A percentile compares a stretch with the other conserved stretches of the same genome.
Evolutionary conservation across 768 basidiomycete species (phyloP).

Genomic region (Hypholoma sublateritium): DNA sequence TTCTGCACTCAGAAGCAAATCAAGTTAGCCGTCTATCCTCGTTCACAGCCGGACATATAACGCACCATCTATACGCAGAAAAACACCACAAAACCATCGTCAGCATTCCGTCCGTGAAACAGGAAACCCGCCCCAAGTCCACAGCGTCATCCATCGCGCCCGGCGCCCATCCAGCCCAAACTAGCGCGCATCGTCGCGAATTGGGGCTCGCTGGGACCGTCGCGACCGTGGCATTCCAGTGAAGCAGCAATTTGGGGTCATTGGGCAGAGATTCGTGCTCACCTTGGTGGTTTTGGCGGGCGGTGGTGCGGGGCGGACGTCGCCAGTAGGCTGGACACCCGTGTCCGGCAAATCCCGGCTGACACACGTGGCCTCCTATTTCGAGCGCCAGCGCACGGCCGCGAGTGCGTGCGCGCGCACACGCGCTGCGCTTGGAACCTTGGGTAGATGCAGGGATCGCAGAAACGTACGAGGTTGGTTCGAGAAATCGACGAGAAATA

Average conservation of each 20-base stretch:
- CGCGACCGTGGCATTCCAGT: slow-evolving; percentile 11
- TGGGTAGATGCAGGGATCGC: too few relatives aligned
- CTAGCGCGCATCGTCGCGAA: slow-evolving; percentile 34
- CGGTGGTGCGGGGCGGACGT: slow-evolving; percentile 17
- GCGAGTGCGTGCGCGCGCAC: not conserved
- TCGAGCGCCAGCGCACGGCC: not conserved
- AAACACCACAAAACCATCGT: slow-evolving; percentile 13
- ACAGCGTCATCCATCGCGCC: slow-evolving; percentile 35
- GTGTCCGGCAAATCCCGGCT: slow-evolving; percentile 17
- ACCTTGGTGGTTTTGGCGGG: slow-evolving; percentile 60
- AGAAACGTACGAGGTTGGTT: too few relatives aligned
- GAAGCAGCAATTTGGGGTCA: slow-evolving; percentile 10
- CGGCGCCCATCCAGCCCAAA: slow-evolving; percentile 48
- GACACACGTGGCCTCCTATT: slow-evolving; percentile 10
- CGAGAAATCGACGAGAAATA: too few relatives aligned
- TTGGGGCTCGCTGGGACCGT: slow-evolving; percentile 16
- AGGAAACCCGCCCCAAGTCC: not conserved
- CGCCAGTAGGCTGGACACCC: slow-evolving; percentile 6
- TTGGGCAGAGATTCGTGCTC: slow-evolving; percentile 38
- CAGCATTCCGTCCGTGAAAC: slow-evolving; percentile 10
- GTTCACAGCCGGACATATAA: slow-evolving; percentile 10
- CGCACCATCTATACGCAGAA: slow-evolving; percentile 40
- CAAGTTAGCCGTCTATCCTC: slow-evolving; percentile 16
- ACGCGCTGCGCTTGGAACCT: not conserved
- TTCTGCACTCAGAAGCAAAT: slow-evolving; percentile 57